phyloP scores from a whole-genome alignment of 176 grass and related monocot species.

The Aegilops sharonensis region DNA sequence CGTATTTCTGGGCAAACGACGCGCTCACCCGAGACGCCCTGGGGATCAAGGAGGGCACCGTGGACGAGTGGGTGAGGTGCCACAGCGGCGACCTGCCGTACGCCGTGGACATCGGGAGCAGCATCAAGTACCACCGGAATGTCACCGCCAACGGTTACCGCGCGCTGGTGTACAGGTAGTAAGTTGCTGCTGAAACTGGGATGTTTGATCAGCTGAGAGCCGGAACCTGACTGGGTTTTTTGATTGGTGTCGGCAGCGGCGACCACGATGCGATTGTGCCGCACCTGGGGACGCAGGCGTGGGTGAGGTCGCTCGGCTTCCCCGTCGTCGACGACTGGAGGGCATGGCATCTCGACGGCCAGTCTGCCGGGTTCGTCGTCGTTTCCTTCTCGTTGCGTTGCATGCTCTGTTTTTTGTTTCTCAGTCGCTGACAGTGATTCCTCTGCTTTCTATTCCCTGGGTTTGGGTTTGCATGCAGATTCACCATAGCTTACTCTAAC shows the following conservation, averaged over 20 bases:
- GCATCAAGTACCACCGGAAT: slow-evolving; percentile 42
- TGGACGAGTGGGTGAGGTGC: slow-evolving; percentile 50
- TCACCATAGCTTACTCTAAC: slow-evolving; percentile 41
- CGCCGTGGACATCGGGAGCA: background rate
- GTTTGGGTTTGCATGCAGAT: background rate
- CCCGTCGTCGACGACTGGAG: slow-evolving; percentile 43
- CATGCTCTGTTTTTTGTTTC: background rate
- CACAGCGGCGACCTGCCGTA: slow-evolving; percentile 10
- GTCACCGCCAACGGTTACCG: slow-evolving; percentile 40
- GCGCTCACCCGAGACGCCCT: slow-evolving; percentile 33
- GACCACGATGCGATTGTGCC: slow-evolving; percentile 45
- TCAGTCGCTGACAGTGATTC: background rate
- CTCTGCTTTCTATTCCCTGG: background rate
- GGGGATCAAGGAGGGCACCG: slow-evolving; percentile 44
- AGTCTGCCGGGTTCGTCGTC: slow-evolving; percentile 34
- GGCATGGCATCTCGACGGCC: slow-evolving; percentile 51
- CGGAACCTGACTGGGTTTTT: background rate
- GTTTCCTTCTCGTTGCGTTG: background rate
- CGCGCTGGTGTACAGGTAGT: slow-evolving; percentile 33
- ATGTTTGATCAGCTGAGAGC: background rate
- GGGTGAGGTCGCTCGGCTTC: slow-evolving; percentile 60
- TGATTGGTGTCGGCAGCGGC: slow-evolving; percentile 15
- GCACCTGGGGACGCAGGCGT: slow-evolving; percentile 48
- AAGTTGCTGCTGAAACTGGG: background rate
- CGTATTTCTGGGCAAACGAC: slow-evolving; percentile 59